Conservation (phyloP, 257 asterid genomes). For the Nicotiana attenuata region DNA sequence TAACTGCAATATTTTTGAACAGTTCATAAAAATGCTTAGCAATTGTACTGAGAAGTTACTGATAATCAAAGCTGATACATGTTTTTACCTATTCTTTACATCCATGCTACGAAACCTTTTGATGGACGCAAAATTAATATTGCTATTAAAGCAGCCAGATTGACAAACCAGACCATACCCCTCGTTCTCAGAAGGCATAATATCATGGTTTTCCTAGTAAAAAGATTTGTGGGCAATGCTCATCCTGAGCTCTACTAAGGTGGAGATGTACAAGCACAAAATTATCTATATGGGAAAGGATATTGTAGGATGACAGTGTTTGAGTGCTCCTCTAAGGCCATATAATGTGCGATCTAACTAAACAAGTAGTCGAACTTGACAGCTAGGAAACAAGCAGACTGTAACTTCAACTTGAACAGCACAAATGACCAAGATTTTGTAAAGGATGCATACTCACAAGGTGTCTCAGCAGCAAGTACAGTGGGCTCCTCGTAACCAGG, state of each 20-base stretch:
- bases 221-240: background rate
- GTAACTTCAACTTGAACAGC: no score
- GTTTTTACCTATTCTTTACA: background rate
- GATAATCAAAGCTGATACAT: background rate
- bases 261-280: background rate
- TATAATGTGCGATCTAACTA: no score
- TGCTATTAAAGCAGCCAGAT: background rate
- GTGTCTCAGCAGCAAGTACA: slow-evolving; percentile 84
- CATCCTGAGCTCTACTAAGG: background rate
- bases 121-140: background rate
- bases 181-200: background rate
- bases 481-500: slow-evolving; percentile 83
- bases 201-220: background rate
- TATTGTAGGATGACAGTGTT: no score
- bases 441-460: background rate
- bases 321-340: no score
- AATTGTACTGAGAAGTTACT: background rate
- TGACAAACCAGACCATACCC: background rate
- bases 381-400: no score
- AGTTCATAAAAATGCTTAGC: background rate
- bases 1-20: slow-evolving; percentile 19
- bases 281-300: no score
- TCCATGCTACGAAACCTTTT: background rate
- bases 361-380: no score
- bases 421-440: no score